A percentile compares a stretch with the other conserved stretches of the same genome.
phyloP scores from a whole-genome alignment of 2,329 filamentous ascomycete genomes.

The Epichloe hybrida region DNA sequence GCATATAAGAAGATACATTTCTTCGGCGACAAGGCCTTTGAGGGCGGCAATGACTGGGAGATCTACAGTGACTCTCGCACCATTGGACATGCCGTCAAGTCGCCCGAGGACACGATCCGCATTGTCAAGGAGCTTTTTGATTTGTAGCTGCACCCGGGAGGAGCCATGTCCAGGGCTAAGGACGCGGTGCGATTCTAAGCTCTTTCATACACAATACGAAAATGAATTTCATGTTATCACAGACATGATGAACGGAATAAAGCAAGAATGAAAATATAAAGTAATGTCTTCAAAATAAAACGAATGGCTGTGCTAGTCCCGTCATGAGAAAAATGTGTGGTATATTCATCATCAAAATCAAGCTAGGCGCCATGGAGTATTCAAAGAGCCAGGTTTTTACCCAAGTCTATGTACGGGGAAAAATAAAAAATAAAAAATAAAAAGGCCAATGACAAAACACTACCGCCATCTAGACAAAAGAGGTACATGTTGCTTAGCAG shows the following conservation, averaged over 20 bases:
- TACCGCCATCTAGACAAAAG: neutral
- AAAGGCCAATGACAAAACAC: no score
- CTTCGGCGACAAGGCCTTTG: conserved; percentile 90
- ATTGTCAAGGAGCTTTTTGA: conserved; percentile 72
- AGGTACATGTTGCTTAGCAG: neutral
- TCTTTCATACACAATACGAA: no score
- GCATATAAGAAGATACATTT: conserved; percentile 86
- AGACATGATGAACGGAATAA: no score
- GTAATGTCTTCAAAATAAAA: no score
- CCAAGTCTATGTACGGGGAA: neutral
- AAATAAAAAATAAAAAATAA: no score
- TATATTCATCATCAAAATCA: no score
- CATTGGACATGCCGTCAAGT: conserved; percentile 69
- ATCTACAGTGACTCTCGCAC: conserved; percentile 76
- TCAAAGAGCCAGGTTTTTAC: neutral
- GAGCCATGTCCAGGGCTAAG: no score
- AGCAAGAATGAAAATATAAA: no score
- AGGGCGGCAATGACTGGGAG: conserved; percentile 91
- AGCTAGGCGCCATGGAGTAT: neutral
- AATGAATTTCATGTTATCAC: no score
- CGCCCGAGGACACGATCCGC: conserved; percentile 69
- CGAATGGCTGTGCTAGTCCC: no score
- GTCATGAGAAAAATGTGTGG: no score
- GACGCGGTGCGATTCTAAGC: no score
- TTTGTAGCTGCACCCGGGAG: conserved; percentile 27